Evolutionary conservation across 805 yeast species (phyloP).

Genomic region (Candida fluviatilis): DNA sequence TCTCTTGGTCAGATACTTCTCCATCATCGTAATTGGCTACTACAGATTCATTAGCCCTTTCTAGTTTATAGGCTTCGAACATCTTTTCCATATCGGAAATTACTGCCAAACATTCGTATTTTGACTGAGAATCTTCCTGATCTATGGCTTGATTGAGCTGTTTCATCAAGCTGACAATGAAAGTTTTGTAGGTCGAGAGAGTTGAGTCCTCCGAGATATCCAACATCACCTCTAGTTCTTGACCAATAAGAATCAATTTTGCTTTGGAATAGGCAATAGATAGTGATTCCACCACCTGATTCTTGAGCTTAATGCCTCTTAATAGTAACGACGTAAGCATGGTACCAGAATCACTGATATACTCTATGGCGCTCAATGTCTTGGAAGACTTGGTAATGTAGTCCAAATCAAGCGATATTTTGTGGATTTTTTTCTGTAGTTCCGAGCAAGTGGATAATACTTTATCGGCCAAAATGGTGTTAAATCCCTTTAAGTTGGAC

Average conservation of each 20-base stretch:
- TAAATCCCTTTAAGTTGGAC: constrained; percentile 31
- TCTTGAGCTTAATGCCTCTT: constrained; percentile 46
- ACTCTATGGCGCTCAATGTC: constrained; percentile 40
- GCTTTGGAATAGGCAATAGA: constrained; percentile 63
- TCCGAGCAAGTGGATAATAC: constrained; percentile 50
- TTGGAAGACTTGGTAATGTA: constrained; percentile 41
- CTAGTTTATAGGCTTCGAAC: constrained; percentile 53
- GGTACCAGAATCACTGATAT: constrained; percentile 51
- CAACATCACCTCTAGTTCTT: constrained; percentile 50
- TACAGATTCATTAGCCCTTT: constrained; percentile 13
- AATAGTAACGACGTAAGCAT: constrained; percentile 41
- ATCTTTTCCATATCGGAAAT: constrained; percentile 69
- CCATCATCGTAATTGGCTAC: neutral
- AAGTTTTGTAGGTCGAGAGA: constrained; percentile 47
- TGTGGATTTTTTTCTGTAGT: constrained; percentile 36
- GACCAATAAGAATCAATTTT: constrained; percentile 59
- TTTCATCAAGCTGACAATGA: constrained; percentile 53
- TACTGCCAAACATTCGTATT: constrained; percentile 64
- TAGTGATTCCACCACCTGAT: constrained; percentile 47
- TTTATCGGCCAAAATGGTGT: constrained; percentile 49
- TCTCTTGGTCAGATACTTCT: neutral
- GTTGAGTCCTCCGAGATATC: constrained; percentile 30
- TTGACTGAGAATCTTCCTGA: constrained; percentile 50
- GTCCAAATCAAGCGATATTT: constrained; percentile 44
- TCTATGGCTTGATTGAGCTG: constrained; percentile 56